Percentiles rank a stretch among this genome's conserved stretches.
phyloP scores from a whole-genome alignment of 805 yeast species.

The Candida broadrunensis region DNA sequence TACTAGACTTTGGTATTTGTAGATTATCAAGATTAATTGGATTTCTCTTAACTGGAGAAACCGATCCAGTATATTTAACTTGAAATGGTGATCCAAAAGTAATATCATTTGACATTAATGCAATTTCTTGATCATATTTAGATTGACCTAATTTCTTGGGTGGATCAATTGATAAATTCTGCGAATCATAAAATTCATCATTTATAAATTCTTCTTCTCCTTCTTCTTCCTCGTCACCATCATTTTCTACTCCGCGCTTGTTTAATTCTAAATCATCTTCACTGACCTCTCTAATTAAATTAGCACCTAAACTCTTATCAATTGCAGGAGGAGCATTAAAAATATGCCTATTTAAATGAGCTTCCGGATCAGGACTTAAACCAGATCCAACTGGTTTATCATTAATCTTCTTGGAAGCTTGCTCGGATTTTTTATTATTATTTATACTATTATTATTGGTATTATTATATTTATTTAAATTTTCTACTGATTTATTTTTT shows the following conservation, averaged over 20 bases:
- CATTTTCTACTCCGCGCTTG: background rate
- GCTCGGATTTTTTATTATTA: background rate
- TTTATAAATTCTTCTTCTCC: conserved; percentile 6
- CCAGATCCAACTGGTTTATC: conserved; percentile 5
- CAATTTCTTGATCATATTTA: conserved; percentile 27
- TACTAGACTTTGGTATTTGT: background rate
- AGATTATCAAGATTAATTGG: background rate
- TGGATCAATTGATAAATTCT: conserved; percentile 14
- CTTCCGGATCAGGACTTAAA: conserved; percentile 6
- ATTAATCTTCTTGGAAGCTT: background rate
- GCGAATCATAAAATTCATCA: background rate
- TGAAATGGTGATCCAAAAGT: conserved; percentile 34
- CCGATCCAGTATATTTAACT: conserved; percentile 10
- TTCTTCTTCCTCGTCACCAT: conserved; percentile 5
- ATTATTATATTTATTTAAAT: conserved; percentile 7
- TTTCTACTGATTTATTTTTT: conserved; percentile 18
- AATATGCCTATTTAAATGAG: conserved; percentile 4
- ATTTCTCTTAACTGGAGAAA: background rate
- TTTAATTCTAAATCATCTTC: conserved; percentile 14
- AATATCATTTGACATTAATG: conserved; percentile 7
- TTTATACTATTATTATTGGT: background rate
- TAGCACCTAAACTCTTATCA: background rate
- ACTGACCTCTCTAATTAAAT: conserved; percentile 28
- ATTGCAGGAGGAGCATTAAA: background rate
- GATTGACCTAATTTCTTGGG: conserved; percentile 18